Base-by-base conservation (phyloP, 116 monocot genomes). In the Trichopus zeylanicus region DNA sequence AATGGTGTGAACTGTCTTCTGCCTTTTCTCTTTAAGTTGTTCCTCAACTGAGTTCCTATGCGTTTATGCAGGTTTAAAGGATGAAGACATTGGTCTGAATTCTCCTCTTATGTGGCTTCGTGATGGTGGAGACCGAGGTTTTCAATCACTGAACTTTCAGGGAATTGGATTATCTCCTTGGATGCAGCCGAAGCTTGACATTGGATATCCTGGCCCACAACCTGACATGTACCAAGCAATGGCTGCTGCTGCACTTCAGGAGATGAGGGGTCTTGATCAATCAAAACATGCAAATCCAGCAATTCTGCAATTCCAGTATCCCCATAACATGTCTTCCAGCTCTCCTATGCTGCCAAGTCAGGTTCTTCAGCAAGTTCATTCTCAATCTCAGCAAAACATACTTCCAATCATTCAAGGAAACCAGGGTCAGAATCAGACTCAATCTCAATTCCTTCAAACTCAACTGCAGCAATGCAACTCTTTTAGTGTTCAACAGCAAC, bases 181-280 rank as follows among this genome's bases (percentile, higher is more conserved):
- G 81, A 81, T 85, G 58, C 85, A 77, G 25, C 82, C 81, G 8
- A 73, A 79, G 29, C 31, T 85, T 15, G 74, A 79, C 62, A 26
- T 75, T 19, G 66, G 81, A 10, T 51, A 84, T 51, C 81, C 84
- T 56, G 81, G 78, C 16, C 35, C 88, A 47, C 88, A 93, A 59
- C 78, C 88, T 51, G 93, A 88, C 29, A 65, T 81, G 66, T 88
- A 82, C 69, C 93, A 88, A 60, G 58, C 83, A 60, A 73, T 83
- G 75, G 70, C 86, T 70, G 61, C 73, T 25, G 79, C 78, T 24
- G 75, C 79, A 26, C 63, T 83, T 64, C 79, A 81, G 67, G 86
- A 87, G 29, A 78, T 82, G 62, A 70, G 85, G 69, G 46, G 51
- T 37, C 34, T 70, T 28, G 85, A 82, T 65, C 64, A 61, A 56